Conservation (phyloP, 805 yeast genomes). For the Blastobotrys chiropterorum region DNA sequence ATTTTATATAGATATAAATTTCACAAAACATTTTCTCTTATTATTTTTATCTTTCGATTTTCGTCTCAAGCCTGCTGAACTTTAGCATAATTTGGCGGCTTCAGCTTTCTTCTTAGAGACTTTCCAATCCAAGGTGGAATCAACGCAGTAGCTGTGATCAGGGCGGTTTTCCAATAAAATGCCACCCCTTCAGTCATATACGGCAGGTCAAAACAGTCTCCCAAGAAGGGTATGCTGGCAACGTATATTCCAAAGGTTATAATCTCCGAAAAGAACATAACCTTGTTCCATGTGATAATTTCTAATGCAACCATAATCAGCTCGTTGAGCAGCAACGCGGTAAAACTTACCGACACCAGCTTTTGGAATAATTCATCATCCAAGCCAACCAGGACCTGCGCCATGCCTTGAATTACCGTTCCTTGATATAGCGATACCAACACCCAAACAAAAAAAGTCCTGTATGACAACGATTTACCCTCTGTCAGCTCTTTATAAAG, state of each 20-base stretch:
- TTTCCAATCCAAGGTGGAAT: conserved; percentile 88
- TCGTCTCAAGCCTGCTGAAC: conserved; percentile 64
- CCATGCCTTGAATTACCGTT: conserved; percentile 67
- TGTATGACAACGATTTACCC: conserved; percentile 80
- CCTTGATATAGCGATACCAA: conserved; percentile 90
- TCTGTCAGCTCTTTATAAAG: conserved; percentile 85
- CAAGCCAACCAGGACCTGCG: conserved; percentile 72
- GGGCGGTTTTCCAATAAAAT: conserved; percentile 63
- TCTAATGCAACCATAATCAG: conserved; percentile 89
- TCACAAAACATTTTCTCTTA: not conserved
- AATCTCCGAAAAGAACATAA: conserved; percentile 68
- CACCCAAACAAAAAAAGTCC: conserved; percentile 89
- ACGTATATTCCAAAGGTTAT: conserved; percentile 62
- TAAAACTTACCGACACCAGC: conserved; percentile 83
- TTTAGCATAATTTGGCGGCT: conserved; percentile 96
- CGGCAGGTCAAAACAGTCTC: conserved; percentile 76
- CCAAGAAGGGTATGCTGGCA: conserved; percentile 73
- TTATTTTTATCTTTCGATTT: not conserved
- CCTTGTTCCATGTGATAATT: conserved; percentile 82
- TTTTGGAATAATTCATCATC: conserved; percentile 46
- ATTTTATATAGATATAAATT: not conserved
- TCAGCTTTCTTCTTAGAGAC: conserved; percentile 62
- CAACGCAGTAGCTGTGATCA: conserved; percentile 63
- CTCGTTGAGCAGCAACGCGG: conserved; percentile 77
- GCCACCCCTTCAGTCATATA: conserved; percentile 47